phyloP scores from a whole-genome alignment of 495 filamentous ascomycete species.

The Lepraria neglecta region DNA sequence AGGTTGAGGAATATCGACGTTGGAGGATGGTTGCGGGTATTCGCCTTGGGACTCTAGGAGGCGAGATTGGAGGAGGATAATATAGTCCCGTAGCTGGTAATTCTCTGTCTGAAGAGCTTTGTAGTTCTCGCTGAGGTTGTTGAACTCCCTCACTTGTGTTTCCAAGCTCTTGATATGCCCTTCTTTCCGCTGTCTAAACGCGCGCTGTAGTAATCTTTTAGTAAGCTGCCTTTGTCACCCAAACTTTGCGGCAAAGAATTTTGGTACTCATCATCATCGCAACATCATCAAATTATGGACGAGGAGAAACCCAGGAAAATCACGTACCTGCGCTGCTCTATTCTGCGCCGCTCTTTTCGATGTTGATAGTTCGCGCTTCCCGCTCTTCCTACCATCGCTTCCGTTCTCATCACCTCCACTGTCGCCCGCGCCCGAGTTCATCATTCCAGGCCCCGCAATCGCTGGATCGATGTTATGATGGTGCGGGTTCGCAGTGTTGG shows the following conservation, averaged over 20 bases:
- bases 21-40: slow-evolving; percentile 70
- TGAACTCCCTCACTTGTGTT: slow-evolving; percentile 74
- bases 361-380: slow-evolving; percentile 85
- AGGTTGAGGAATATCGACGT: slow-evolving; percentile 47
- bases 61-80: slow-evolving; percentile 82
- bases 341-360: slow-evolving; percentile 97
- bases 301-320: slow-evolving; percentile 8
- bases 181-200: slow-evolving; percentile 96
- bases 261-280: slow-evolving; percentile 14
- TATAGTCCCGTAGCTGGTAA: slow-evolving; percentile 82
- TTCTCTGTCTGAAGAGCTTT: slow-evolving; percentile 79
- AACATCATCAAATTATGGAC: slow-evolving; percentile 9
- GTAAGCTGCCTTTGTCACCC: slow-evolving; percentile 26
- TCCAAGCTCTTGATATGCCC: slow-evolving; percentile 96
- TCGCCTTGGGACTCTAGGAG: slow-evolving; percentile 78
- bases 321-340: slow-evolving; percentile 84
- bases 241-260: slow-evolving; percentile 14
- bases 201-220: slow-evolving; percentile 55
- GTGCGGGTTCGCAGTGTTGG: slow-evolving; percentile 40
- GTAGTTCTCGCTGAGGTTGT: slow-evolving; percentile 59
- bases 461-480: slow-evolving; percentile 51
- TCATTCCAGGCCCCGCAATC: slow-evolving; percentile 38
- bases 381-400: slow-evolving; percentile 43
- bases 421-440: slow-evolving; percentile 27
- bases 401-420: slow-evolving; percentile 35